Evolutionary conservation across 2,329 filamentous ascomycete species (phyloP).

Genomic region (Colletotrichum limetticola): DNA sequence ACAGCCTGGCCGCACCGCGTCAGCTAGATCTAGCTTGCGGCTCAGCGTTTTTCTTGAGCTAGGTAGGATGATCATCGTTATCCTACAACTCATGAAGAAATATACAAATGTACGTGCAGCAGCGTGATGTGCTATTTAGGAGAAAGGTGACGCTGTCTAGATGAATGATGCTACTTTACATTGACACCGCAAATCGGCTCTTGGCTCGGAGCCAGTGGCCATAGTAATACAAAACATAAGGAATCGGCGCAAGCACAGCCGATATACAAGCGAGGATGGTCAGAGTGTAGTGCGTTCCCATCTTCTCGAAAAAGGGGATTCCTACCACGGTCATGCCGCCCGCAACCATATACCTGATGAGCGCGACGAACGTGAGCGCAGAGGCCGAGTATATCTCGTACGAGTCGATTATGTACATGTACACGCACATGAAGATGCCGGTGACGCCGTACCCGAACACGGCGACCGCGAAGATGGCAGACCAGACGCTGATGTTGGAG

Average conservation of each 20-base stretch:
- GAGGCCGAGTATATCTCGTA: constrained; percentile 47
- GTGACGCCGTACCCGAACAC: constrained; percentile 59
- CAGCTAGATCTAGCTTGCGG: too few species aligned
- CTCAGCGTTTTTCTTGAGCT: too few species aligned
- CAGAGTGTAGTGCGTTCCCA: constrained; percentile 46
- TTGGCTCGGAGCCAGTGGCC: constrained; percentile 33
- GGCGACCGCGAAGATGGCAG: constrained; percentile 52
- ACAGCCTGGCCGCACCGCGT: too few species aligned
- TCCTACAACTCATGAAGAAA: too few species aligned
- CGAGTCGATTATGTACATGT: constrained; percentile 50
- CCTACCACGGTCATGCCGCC: constrained; percentile 48
- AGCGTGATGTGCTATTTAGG: background rate
- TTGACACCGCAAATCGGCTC: constrained; percentile 17
- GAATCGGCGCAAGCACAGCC: constrained; percentile 42
- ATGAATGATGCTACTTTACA: background rate
- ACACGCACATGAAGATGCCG: constrained; percentile 47
- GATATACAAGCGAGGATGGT: constrained; percentile 46
- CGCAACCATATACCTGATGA: constrained; percentile 44
- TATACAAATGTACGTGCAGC: too few species aligned
- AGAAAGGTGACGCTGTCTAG: background rate
- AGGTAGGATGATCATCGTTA: too few species aligned
- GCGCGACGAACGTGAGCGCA: constrained; percentile 44
- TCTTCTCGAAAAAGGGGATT: constrained; percentile 46
- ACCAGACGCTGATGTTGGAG: constrained; percentile 54
- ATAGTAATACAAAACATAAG: constrained; percentile 42